Evolutionary conservation across 768 basidiomycete species (phyloP).

Genomic region (Coprinopsis sp.): DNA sequence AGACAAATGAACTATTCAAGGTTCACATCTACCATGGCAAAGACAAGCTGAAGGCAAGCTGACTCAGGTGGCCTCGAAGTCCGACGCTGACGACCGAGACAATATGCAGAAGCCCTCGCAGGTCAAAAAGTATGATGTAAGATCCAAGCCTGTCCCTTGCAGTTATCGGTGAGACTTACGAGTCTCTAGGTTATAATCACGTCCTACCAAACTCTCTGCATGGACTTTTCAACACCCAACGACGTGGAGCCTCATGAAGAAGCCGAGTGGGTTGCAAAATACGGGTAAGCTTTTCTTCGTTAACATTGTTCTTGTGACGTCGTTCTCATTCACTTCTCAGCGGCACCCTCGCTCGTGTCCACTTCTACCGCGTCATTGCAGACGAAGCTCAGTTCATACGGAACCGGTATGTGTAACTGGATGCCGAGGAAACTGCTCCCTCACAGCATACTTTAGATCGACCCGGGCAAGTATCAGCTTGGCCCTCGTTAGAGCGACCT

Average conservation of each 20-base stretch:
- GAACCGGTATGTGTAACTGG: constrained; percentile 42
- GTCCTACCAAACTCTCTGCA: constrained; percentile 67
- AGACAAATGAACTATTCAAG: constrained; percentile 42
- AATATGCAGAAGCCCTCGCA: constrained; percentile 35
- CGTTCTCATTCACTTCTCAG: constrained; percentile 21
- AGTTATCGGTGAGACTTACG: background rate
- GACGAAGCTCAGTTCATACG: constrained; percentile 81
- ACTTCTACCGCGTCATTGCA: constrained; percentile 66
- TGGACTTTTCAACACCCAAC: constrained; percentile 51
- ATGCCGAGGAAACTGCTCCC: background rate
- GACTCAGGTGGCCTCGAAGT: background rate
- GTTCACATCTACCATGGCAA: constrained; percentile 72
- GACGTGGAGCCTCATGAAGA: constrained; percentile 45
- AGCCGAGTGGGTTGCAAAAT: constrained; percentile 38
- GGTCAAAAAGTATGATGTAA: constrained; percentile 51
- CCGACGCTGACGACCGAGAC: background rate
- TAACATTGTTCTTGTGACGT: no score
- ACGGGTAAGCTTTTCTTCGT: constrained; percentile 40
- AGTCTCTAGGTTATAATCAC: constrained; percentile 60
- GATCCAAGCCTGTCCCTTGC: constrained; percentile 6
- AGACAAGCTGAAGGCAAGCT: constrained; percentile 51
- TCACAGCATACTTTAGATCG: constrained; percentile 25
- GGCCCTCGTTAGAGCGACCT: constrained; percentile 56
- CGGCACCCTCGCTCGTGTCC: constrained; percentile 56
- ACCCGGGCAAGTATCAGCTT: constrained; percentile 57